phyloP scores from a whole-genome alignment of 163 green algal genomes.

The Botryococcus braunii region DNA sequence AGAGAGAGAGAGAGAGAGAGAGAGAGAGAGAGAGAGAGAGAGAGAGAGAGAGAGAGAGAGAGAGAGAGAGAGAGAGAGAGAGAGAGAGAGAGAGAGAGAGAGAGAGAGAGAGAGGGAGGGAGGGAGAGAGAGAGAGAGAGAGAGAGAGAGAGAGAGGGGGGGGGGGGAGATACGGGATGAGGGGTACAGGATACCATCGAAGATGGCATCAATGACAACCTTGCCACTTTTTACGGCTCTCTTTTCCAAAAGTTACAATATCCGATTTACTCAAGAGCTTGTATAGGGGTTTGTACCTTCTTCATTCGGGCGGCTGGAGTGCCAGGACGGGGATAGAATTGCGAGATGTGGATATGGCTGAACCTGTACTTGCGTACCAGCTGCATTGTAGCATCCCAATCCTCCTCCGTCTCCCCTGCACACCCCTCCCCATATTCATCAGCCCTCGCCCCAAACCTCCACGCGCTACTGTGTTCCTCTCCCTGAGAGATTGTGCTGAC shows the following conservation, averaged over 20 bases:
- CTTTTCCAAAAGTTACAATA: background rate
- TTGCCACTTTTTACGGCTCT: background rate
- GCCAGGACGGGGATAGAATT: constrained; percentile 83
- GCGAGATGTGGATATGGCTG: constrained; percentile 71
- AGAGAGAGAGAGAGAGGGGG: background rate
- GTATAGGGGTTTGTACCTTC: constrained; percentile 17
- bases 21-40: background rate
- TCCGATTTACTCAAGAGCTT: background rate
- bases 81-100: background rate
- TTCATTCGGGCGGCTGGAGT: constrained; percentile 85
- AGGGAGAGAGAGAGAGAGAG: background rate
- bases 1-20: background rate
- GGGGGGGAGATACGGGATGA: background rate
- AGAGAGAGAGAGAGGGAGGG: background rate
- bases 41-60: background rate
- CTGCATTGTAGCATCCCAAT: constrained; percentile 65
- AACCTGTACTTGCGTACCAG: constrained; percentile 76
- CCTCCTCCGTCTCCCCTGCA: constrained; percentile 60
- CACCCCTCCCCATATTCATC: too few relatives aligned
- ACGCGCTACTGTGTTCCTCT: too few relatives aligned
- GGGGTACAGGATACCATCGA: background rate
- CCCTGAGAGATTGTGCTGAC: too few relatives aligned
- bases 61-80: background rate
- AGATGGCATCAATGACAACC: background rate
- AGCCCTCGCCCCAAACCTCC: too few relatives aligned